Conservation (phyloP, 192 early-diverging fungal species). For the Backusella morwellensis region DNA sequence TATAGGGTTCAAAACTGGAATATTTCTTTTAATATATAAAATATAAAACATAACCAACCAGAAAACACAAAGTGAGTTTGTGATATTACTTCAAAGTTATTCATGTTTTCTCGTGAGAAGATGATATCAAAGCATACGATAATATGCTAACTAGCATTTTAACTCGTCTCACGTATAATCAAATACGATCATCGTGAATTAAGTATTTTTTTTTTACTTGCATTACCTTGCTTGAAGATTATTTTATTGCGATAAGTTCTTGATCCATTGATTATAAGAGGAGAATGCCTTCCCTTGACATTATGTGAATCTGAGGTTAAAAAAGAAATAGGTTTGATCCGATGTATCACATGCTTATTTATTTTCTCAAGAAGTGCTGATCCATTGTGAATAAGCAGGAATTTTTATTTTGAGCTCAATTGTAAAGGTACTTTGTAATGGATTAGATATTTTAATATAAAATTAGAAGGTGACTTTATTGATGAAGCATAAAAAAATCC, state of each 20-base stretch:
- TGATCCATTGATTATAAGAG: background rate
- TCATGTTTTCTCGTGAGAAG: background rate
- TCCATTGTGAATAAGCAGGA: background rate
- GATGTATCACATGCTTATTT: slow-evolving; percentile 7
- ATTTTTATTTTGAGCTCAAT: background rate
- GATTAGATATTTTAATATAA: background rate
- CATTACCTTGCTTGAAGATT: background rate
- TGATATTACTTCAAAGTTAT: background rate
- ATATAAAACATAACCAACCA: background rate
- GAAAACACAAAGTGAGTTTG: background rate
- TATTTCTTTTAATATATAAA: background rate
- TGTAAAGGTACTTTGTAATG: background rate
- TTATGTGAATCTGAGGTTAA: background rate
- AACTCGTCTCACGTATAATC: background rate
- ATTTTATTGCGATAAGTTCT: background rate
- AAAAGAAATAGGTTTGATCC: slow-evolving; percentile 2
- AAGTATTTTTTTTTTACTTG: background rate
- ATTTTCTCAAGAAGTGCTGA: background rate
- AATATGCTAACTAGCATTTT: background rate
- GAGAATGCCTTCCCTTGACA: background rate
- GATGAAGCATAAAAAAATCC: background rate
- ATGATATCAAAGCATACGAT: background rate
- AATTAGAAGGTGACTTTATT: background rate
- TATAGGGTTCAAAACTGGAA: background rate
- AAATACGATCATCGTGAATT: background rate